phyloP scores from a whole-genome alignment of 345 rosid genomes.

The Ricinus communis region DNA sequence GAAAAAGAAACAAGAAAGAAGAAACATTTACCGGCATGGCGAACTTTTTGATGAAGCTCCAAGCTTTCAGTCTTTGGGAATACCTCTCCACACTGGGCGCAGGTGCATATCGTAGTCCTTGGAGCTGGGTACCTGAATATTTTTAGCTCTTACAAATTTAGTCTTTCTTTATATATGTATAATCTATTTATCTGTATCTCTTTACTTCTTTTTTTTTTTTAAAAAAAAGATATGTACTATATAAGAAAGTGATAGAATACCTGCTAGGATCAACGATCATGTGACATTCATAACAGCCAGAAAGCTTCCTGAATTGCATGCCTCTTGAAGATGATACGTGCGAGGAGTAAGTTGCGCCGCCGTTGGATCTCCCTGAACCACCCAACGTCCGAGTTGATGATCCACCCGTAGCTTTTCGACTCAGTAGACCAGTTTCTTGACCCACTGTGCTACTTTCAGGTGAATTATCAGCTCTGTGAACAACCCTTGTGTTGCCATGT shows the following conservation, averaged over 20 bases:
- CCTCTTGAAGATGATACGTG: slow-evolving; percentile 57
- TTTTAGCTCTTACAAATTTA: background rate
- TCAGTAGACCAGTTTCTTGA: slow-evolving; percentile 59
- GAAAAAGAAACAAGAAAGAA: background rate
- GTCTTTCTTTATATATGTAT: no score
- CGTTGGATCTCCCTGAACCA: slow-evolving; percentile 56
- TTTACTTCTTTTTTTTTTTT: background rate
- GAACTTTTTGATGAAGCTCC: slow-evolving; percentile 94
- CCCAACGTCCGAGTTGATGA: slow-evolving; percentile 52
- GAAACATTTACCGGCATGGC: slow-evolving; percentile 75
- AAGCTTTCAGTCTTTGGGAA: slow-evolving; percentile 89
- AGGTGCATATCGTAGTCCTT: slow-evolving; percentile 64
- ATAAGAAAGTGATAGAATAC: slow-evolving; percentile 27
- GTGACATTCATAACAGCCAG: slow-evolving; percentile 96
- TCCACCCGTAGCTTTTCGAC: slow-evolving; percentile 41
- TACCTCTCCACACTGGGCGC: slow-evolving; percentile 91
- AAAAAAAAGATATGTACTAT: background rate
- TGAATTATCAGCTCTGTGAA: slow-evolving; percentile 89
- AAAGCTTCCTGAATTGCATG: slow-evolving; percentile 94
- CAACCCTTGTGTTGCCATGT: slow-evolving; percentile 90
- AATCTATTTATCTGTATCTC: no score
- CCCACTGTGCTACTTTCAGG: slow-evolving; percentile 72
- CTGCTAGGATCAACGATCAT: slow-evolving; percentile 93
- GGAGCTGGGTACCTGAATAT: slow-evolving; percentile 63
- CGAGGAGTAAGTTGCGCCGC: slow-evolving; percentile 20